Evolutionary conservation across 768 basidiomycete genomes (phyloP), one percentile per base, ranked within the genome.

Genomic region (Sporobolomyces phaffii): DNA sequence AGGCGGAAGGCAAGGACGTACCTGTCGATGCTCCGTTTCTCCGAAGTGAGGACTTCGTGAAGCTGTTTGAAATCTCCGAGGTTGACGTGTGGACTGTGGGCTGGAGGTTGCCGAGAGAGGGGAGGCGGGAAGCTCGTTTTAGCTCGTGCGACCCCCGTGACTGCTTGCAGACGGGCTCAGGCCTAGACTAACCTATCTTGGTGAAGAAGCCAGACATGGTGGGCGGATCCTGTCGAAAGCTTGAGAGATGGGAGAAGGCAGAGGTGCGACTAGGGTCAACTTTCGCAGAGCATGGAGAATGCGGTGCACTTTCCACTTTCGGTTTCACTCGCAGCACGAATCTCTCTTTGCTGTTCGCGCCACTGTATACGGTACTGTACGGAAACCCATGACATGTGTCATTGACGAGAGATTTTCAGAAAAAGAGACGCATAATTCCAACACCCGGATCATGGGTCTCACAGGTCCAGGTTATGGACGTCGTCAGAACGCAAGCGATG

Each of bases 51-150:
- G 47, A 66, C 29, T 9, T 71, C 69, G 24, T 62, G 69, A 15
- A 73, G 29, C 8, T n/a, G 54, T 49, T 64, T 67, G 47, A 60
- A 43, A 36, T 71, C 72, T 15, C 62, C 69, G 29, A 70, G 54
- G 9, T 57, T 54, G 24, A 72, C 56, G 18, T 62, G 63, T 14
- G 53, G 48, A 59, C 62, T 72, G 52, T 72, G 70, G 7, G 70
- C 70, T 72, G 62, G n/a, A 56, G 34, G 56, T 58, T 58, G 56
- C 48, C 34, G 63, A 43, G 26, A 49, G 36, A 43, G 40, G 40
- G 54, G 40, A 29, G 54, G n/a, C 33, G 24, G 18, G 29, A 52
- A 38, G 59, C 8, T 13, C 5, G 20, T 20, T 18, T 49, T 6
- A n/a, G 57, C 29, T 9, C n/a, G 28, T n/a, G n/a, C n/a, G n/a